A percentile compares a stretch with the other conserved stretches of the same genome.
phyloP scores from a whole-genome alignment of 352 stramenopile genomes.

The Globisporangium recalcitrans region DNA sequence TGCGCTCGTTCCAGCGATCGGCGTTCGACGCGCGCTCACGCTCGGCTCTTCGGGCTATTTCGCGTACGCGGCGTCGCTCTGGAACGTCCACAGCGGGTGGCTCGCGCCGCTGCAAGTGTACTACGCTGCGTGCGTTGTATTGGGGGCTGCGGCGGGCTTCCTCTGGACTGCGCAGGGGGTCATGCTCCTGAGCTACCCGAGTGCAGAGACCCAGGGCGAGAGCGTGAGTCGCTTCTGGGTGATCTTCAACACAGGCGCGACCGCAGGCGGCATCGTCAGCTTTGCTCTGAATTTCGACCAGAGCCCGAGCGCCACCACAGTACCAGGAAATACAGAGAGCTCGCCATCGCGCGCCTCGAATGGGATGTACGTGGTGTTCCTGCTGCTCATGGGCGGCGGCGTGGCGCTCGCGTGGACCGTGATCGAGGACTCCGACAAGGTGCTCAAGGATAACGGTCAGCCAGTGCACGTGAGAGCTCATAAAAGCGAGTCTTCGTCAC shows the following conservation, averaged over 20 bases:
- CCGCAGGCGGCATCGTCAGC: slow-evolving; percentile 52
- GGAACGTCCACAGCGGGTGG: slow-evolving; percentile 32
- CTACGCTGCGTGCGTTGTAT: slow-evolving; percentile 26
- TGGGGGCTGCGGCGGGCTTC: slow-evolving; percentile 57
- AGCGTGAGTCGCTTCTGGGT: slow-evolving; percentile 74
- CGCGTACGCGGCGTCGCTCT: slow-evolving; percentile 37
- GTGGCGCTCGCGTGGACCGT: slow-evolving; percentile 33
- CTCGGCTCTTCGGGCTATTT: slow-evolving; percentile 59
- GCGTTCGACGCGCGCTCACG: slow-evolving; percentile 37
- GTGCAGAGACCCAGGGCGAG: slow-evolving; percentile 30
- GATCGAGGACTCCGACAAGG: slow-evolving; percentile 24
- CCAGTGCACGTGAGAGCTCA: neutral
- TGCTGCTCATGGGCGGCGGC: slow-evolving; percentile 45
- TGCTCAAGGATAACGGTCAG: slow-evolving; percentile 25
- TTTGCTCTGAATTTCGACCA: slow-evolving; percentile 43
- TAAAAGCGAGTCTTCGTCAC: neutral
- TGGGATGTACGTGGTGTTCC: slow-evolving; percentile 55
- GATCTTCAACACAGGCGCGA: slow-evolving; percentile 74
- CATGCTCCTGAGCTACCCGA: slow-evolving; percentile 61
- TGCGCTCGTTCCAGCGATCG: slow-evolving; percentile 39
- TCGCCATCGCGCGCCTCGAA: slow-evolving; percentile 11
- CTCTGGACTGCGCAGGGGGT: slow-evolving; percentile 77
- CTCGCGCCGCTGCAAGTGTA: slow-evolving; percentile 9
- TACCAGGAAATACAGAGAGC: neutral
- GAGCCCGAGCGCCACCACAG: neutral